A percentile compares a stretch with the other conserved stretches of the same genome.
These are phyloP conservation scores for Huntiella savannae DNA, from an alignment of 2,329 filamentous ascomycete genomes.

Conservation along the genomic window DNA sequence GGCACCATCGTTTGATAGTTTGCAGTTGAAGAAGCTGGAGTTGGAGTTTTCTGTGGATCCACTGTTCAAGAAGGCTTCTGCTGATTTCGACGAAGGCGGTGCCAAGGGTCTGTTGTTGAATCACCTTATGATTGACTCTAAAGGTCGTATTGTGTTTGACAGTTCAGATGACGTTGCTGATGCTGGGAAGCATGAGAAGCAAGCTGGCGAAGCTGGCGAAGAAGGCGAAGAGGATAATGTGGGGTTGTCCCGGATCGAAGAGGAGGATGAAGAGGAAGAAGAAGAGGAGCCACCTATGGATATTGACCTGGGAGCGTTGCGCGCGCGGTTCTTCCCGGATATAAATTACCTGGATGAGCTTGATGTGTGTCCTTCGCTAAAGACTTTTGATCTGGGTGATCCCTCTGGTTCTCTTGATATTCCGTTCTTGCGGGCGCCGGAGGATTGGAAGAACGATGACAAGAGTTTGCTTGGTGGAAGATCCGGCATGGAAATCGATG, in stretches of 20 bases:
- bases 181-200: constrained; percentile 18
- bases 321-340: constrained; percentile 70
- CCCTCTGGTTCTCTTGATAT: constrained; percentile 72
- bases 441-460: constrained; percentile 56
- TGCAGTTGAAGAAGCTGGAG: constrained; percentile 95
- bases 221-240: neutral
- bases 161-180: constrained; percentile 73
- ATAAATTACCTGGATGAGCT: constrained; percentile 59
- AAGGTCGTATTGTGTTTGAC: constrained; percentile 91
- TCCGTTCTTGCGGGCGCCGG: constrained; percentile 74
- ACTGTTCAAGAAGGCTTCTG: constrained; percentile 96
- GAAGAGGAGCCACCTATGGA: constrained; percentile 32
- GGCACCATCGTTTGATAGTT: constrained; percentile 65
- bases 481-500: constrained; percentile 69
- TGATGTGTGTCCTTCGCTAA: constrained; percentile 86
- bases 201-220: constrained; percentile 12
- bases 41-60: constrained; percentile 93
- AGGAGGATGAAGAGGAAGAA: constrained; percentile 23
- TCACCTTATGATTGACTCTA: constrained; percentile 83
- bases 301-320: constrained; percentile 60
- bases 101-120: constrained; percentile 90
- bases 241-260: constrained; percentile 4
- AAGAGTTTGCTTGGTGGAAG: constrained; percentile 42
- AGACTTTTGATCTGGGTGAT: constrained; percentile 80
- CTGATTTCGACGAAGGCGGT: constrained; percentile 94